Evolutionary conservation across 345 rosid genomes (phyloP), one percentile per base, ranked within the genome.

Genomic region (Laguncularia racemosa): DNA sequence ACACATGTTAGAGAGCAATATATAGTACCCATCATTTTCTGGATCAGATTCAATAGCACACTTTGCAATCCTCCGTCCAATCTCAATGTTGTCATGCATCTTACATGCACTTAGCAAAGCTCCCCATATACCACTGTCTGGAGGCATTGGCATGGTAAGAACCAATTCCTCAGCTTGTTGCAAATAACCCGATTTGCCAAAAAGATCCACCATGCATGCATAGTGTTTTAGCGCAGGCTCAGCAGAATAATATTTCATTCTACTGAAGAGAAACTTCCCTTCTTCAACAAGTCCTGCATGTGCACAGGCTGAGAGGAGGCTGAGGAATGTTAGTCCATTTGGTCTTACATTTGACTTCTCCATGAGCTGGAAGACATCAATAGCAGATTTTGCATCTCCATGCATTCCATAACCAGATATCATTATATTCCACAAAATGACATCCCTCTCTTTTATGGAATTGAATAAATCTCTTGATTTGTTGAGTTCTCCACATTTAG

Each of bases 101-200:
- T 66, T 66, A 65, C 90, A 81, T 12, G 88, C 72, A 76, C 78
- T 76, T 65, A 86, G 62, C 38, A 84, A 46, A 45, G 82, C 70
- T 63, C 88, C 95, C 95, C 95, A 83, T 44, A 86, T 65, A 47
- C 74, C 88, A 0, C 81, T 82, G 59, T 86, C 90, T 13, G 86
- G 86, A 46, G 55, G 49, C 49, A 77, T 64, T 3, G 95, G 90
- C 90, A 83, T 78, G 6, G 81, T 77, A 73, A 71, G 51, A 26
- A 83, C 81, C 58, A 78, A 48, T 53, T 71, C 73, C 71, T 86
- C 90, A 50, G 88, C 89, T 65, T 76, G 88, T 28, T 74, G 66
- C 55, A 86, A 62, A 49, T 78, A 60, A 61, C 90, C 90, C 44
- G 88, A 79, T 77, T 84, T 73, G 50, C 88, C 79, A 23, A 86